Evolutionary conservation across 2,329 filamentous ascomycete species (phyloP), one percentile per base, ranked within the genome.

Genomic region (Arthrobotrys musiformis): DNA sequence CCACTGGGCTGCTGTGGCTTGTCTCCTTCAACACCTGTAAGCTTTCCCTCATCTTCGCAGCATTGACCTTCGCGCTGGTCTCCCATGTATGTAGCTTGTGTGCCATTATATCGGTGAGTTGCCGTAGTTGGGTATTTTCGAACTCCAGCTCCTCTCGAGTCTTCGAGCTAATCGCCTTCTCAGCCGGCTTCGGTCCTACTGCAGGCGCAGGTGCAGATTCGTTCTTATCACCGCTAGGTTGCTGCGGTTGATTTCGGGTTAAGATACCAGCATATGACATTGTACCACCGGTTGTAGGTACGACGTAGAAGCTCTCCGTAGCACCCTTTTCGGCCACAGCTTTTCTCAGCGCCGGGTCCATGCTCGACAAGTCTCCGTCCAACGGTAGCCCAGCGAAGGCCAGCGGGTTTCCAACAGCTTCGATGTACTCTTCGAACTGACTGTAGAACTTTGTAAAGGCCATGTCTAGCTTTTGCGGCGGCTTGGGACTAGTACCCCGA

Each of bases 51-150:
- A 80, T 79, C 66, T 79, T 78, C 9, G 78, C 76, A 19, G 80
- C 79, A 37, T 79, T 79, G 50, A 80, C 79, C n/a, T 79, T 95
- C 0, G 93, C 93, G 81, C 93, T 94, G 42, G 93, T 90, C 84
- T 99, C 94, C 85, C 97, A 99, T 78, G 93, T 91, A 81, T 95
- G 92, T n/a, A 99, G 88, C 0, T 94, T 89, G 80, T 91, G 92
- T 78, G 92, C 92, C 37, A 97, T 88, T 60, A 93, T 93, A 83
- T 98, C 94, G 7, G 97, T 89, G 80, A 93, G 90, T 70, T 91
- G 89, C 81, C 95, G 94, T 61, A 98, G 87, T 8, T 92, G 92
- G 78, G 91, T 88, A 83, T 98, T 99, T 82, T 98, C 93, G 58
- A 94, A 88, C 79, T 91, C 90, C 8, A 98, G 87, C 83, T 99